Evolutionary conservation across 345 rosid species (phyloP), one percentile per base, ranked within the genome.

Genomic region (Cochlearia excelsa): DNA sequence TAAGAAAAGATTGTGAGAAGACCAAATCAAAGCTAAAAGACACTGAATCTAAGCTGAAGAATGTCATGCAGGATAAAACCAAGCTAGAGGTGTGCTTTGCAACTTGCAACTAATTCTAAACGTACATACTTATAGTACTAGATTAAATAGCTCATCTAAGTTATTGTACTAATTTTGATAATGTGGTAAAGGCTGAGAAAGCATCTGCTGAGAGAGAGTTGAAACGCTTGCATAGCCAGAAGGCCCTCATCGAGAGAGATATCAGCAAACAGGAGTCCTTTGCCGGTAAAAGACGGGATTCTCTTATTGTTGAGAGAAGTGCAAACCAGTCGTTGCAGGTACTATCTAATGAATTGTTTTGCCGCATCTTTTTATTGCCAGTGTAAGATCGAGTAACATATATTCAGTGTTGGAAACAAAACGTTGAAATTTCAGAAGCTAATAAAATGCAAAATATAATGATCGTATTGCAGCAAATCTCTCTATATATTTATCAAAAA

Each of bases 1-100:
- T 88, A 78, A 84, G 85, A 74, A 92, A 88, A 69, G 93, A 88
- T 69, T 74, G 86, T 51, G 96, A 92, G 70, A 92, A 92, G 78
- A 79, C 80, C 9, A 92, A 79, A 73, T 30, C 68, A 49, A 92
- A 79, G 80, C 78, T 92, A 63, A 86, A 86, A 74, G 96, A 92
- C 73, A 81, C 80, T 3, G 98, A 86, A 71, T 84, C 72, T 65
- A 92, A 83, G 76, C 85, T 92, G 46, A 88, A 78, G 81, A 92
- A 75, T 83, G 78, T 49, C 53, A 79, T 88, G 67, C 98, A 92
- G 75, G 95, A 92, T 77, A 92, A 88, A 79, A 92, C 96, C 51
- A 92, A 86, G 79, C 84, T 92, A 62, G 98, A 92, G 98, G 98
- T 90, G 9, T 7, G 38, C 8, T 2, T 39, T 57, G 26, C 60